Evolutionary conservation across 1,139 yeast species (phyloP), one percentile per base, ranked within the genome.

Genomic region (Saccharomyces hybrid): DNA sequence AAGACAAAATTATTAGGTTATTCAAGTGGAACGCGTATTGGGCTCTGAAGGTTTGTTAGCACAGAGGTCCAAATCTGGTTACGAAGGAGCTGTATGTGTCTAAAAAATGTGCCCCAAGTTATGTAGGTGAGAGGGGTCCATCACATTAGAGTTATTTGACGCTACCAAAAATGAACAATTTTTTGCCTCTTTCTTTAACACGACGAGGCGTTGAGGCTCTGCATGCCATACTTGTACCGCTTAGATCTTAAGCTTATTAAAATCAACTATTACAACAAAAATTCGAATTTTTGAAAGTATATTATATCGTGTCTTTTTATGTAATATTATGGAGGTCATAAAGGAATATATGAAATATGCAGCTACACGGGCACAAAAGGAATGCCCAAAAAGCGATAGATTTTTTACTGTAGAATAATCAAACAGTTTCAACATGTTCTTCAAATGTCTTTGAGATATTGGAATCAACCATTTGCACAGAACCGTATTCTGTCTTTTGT

Each of bases 401-500:
- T 34, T 14, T 34, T n/a, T 5, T n/a, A 26, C 11, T 11, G 24
- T 42, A n/a, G 16, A 26, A 11, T 27, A 21, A 4, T 47, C 16
- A 27, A 47, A 47, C 56, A n/a, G 26, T 52, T 28, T 54, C 56
- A 42, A 54, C 24, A 12, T 51, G 56, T 42, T 54, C 54, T 12
- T 51, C 54, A 42, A 49, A 51, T 5, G 52, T 47, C 52, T 54
- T 54, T 34, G 55, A 53, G 32, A 31, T 29, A 21, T n/a, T 50
- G 8, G 56, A 54, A 21, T 54, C 54, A 12, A 49, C 19, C 5
- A 54, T 28, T 21, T 44, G 48, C 50, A 54, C 49, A 31, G 52
- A 44, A 19, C 47, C 44, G 27, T 54, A 51, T 38, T 54, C 54
- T 38, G 52, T 11, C 14, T 48, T 52, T 8, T 51, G 51, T 8